A percentile compares a stretch with the other conserved stretches of the same genome.
phyloP scores from a whole-genome alignment of 139 green algal genomes.

The Closterium sp. region DNA sequence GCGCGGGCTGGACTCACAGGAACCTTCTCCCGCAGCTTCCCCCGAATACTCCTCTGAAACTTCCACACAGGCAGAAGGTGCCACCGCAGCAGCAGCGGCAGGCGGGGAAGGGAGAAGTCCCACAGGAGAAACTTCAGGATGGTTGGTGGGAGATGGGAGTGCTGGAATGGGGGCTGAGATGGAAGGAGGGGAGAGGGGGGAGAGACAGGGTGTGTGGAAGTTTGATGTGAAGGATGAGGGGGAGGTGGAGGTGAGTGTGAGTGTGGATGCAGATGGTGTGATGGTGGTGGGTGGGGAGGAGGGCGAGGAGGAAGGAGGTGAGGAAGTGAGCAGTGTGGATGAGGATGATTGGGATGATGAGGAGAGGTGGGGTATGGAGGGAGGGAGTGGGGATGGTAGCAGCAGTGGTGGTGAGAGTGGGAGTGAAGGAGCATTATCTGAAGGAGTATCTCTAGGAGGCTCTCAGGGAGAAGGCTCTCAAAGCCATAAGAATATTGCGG shows the following conservation, averaged over 20 bases:
- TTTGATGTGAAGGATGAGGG: not conserved
- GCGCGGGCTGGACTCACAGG: slow-evolving; percentile 1
- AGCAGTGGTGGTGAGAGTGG: not conserved
- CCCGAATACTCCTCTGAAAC: not conserved
- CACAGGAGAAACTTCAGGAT: not conserved
- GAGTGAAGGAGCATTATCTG: not conserved
- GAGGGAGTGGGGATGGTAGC: not conserved
- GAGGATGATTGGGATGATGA: not conserved
- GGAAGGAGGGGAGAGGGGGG: not conserved
- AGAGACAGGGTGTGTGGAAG: not conserved
- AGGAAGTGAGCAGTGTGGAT: not conserved
- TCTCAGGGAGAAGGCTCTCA: too few species aligned
- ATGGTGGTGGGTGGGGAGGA: not conserved
- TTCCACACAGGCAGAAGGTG: not conserved
- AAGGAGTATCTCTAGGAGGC: too few species aligned
- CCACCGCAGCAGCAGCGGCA: not conserved
- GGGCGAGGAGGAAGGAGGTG: slow-evolving; percentile 1
- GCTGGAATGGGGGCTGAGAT: not conserved
- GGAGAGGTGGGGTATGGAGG: not conserved
- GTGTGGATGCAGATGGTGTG: not conserved
- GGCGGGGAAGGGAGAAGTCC: too few species aligned
- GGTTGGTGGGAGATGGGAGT: not conserved
- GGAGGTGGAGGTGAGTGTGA: not conserved
- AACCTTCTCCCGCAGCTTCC: not conserved
- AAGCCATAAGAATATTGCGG: not conserved